Conservation (phyloP, 305 asterid species). For the Stenogyne calaminthoides region DNA sequence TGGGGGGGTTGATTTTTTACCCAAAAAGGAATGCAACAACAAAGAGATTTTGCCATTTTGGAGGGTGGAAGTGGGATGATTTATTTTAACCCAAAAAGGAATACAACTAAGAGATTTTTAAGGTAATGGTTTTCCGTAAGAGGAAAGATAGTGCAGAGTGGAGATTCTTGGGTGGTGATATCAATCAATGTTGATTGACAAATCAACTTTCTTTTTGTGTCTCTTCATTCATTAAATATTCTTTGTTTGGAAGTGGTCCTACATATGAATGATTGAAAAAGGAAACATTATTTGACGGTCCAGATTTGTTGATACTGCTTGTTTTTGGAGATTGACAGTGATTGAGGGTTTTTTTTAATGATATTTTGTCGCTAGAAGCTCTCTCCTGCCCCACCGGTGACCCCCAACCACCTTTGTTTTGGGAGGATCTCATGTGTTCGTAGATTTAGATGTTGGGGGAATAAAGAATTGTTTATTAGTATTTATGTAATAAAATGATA, state of each 20-base stretch:
- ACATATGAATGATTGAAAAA: conserved; percentile 19
- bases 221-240: conserved; percentile 23
- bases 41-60: too few species aligned
- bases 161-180: conserved; percentile 30
- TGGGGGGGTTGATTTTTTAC: background rate
- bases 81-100: conserved; percentile 34
- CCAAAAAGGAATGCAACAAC: too few species aligned
- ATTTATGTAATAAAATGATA: too few species aligned
- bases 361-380: background rate
- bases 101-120: conserved; percentile 28
- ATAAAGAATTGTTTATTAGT: too few species aligned
- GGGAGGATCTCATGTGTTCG: too few species aligned
- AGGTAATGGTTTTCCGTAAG: conserved; percentile 39
- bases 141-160: conserved; percentile 34
- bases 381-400: too few species aligned
- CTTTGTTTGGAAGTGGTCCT: conserved; percentile 20
- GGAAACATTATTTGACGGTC: conserved; percentile 37
- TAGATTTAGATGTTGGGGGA: too few species aligned
- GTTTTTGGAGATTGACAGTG: conserved; percentile 19
- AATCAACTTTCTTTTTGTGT: conserved; percentile 17
- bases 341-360: conserved; percentile 15
- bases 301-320: conserved; percentile 26
- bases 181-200: conserved; percentile 34
- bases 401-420: too few species aligned
- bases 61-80: background rate